These are phyloP conservation scores for Oryza coarctata DNA, from an alignment of 176 grass and related monocot species.

Conservation along the genomic window DNA sequence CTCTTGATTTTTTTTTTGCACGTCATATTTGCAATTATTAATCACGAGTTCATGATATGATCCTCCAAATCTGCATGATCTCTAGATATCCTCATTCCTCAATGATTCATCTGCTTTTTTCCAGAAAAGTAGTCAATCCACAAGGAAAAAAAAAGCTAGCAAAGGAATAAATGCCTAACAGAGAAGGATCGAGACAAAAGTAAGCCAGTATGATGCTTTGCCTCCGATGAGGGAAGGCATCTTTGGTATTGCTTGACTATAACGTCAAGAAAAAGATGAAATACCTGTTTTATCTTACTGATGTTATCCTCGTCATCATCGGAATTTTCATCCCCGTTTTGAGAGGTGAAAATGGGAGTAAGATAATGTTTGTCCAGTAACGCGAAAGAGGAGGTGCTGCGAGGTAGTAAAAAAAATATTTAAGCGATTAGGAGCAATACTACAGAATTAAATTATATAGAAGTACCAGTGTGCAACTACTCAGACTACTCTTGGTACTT, in stretches of 20 bases:
- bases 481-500: neutral
- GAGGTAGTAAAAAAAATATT: neutral
- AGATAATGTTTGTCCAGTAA: slow-evolving; percentile 80
- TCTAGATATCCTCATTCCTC: slow-evolving; percentile 21
- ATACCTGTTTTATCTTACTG: slow-evolving; percentile 37
- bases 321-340: slow-evolving; percentile 35
- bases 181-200: neutral
- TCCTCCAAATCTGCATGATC: slow-evolving; percentile 9
- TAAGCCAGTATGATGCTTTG: neutral
- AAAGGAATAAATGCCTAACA: neutral
- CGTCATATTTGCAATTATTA: neutral
- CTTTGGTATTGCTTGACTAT: neutral
- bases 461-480: neutral
- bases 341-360: slow-evolving; percentile 83
- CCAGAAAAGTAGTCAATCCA: neutral
- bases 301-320: slow-evolving; percentile 37
- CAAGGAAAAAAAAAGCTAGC: neutral
- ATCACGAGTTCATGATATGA: neutral
- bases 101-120: slow-evolving; percentile 27
- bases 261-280: neutral
- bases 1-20: neutral
- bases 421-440: neutral
- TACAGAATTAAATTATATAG: neutral
- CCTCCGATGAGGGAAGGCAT: neutral
- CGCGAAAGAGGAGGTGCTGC: slow-evolving; percentile 83